A percentile compares a stretch with the other conserved stretches of the same genome.
phyloP scores from a whole-genome alignment of 2,329 filamentous ascomycete genomes.

The Aspergillus aculeatus region DNA sequence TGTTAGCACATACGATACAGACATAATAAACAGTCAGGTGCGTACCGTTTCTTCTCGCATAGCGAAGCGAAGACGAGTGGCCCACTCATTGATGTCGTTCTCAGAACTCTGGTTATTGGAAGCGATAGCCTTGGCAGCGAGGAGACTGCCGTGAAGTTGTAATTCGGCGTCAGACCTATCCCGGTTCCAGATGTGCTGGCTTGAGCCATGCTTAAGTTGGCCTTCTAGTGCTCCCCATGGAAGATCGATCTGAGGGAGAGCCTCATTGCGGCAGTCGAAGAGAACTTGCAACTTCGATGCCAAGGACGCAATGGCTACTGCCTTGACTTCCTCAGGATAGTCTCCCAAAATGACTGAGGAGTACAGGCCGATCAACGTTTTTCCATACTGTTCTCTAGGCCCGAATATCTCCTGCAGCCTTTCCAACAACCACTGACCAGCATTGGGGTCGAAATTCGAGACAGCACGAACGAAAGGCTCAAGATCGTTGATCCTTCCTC shows the following conservation, averaged over 20 bases:
- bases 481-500: conserved; percentile 18
- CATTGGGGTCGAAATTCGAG: conserved; percentile 34
- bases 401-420: conserved; percentile 28
- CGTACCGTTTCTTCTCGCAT: conserved; percentile 44
- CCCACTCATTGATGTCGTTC: conserved; percentile 31
- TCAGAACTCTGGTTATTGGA: conserved; percentile 19
- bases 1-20: conserved; percentile 5
- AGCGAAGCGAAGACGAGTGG: conserved; percentile 37
- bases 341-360: conserved; percentile 28
- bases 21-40: background rate
- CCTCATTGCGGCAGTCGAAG: conserved; percentile 20
- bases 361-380: conserved; percentile 31
- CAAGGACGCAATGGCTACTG: conserved; percentile 33
- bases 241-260: conserved; percentile 24
- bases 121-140: conserved; percentile 26
- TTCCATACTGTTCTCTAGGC: conserved; percentile 21
- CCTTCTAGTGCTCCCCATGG: conserved; percentile 28
- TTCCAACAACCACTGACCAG: conserved; percentile 36
- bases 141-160: conserved; percentile 39
- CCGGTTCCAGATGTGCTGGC: conserved; percentile 33
- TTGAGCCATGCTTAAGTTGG: conserved; percentile 25
- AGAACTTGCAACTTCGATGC: conserved; percentile 32
- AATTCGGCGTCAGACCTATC: conserved; percentile 39
- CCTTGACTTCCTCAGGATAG: conserved; percentile 28
- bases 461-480: conserved; percentile 25